A percentile compares a stretch with the other conserved stretches of the same genome.
These are phyloP conservation scores for Vigna unguiculata DNA, from an alignment of 306 rosid species.

Conservation along the genomic window DNA sequence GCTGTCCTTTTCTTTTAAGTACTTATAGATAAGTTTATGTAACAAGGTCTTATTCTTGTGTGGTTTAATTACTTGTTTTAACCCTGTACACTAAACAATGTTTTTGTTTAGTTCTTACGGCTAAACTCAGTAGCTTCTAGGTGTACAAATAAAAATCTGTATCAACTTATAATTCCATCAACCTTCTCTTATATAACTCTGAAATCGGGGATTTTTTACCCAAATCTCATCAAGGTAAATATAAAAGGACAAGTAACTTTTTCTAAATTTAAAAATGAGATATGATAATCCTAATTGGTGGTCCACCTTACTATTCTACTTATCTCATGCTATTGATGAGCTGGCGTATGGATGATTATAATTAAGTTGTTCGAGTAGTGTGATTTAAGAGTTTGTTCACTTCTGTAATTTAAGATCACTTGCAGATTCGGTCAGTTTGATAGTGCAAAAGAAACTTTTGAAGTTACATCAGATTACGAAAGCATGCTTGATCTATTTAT, in stretches of 20 bases:
- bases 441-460: constrained; percentile 97
- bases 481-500: constrained; percentile 95
- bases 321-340: constrained; percentile 29
- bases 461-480: constrained; percentile 84
- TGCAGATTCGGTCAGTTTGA: constrained; percentile 99
- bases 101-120: not conserved
- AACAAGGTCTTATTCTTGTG: not conserved
- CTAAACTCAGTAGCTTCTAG: not conserved
- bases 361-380: constrained; percentile 29
- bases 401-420: constrained; percentile 43
- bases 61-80: not conserved
- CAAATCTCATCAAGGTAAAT: not conserved
- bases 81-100: not conserved
- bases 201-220: not conserved
- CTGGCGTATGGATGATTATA: constrained; percentile 13
- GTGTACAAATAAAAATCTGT: not conserved
- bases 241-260: not conserved
- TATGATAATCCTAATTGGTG: not conserved
- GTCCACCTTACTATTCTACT: not conserved
- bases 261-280: not conserved
- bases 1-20: not conserved
- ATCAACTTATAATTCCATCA: not conserved
- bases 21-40: not conserved
- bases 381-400: constrained; percentile 35
- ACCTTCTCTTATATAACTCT: not conserved